A percentile compares a stretch with the other conserved stretches of the same genome.
Conservation (phyloP, 2,329 filamentous ascomycete genomes). For the Monosporascus sp. region DNA sequence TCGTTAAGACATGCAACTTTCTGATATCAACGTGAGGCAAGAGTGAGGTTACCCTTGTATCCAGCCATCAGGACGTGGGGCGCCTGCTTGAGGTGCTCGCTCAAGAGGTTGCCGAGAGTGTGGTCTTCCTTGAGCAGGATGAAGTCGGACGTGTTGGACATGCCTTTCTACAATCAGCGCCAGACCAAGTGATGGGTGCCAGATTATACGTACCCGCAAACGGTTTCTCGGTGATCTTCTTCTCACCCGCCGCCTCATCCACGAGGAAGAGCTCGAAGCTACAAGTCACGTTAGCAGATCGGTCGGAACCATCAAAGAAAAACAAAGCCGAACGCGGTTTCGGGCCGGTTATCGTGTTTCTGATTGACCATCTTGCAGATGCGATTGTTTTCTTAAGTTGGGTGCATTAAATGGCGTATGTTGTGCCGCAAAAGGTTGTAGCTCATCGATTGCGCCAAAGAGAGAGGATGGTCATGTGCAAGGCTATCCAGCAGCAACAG, state of each 20-base stretch:
- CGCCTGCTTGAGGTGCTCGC: constrained; percentile 78
- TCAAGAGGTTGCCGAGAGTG: constrained; percentile 85
- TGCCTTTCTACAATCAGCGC: constrained; percentile 49
- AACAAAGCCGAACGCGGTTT: not conserved
- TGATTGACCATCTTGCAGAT: not conserved
- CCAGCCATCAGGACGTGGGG: constrained; percentile 83
- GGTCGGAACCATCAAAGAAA: not conserved
- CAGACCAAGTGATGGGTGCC: constrained; percentile 1
- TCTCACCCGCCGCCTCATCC: constrained; percentile 65
- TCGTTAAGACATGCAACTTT: constrained; percentile 7
- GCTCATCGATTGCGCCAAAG: not conserved
- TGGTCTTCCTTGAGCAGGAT: constrained; percentile 95
- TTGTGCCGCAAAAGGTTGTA: not conserved
- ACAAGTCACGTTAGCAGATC: constrained; percentile 14
- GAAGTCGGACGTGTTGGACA: constrained; percentile 93
- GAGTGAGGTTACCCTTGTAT: constrained; percentile 69
- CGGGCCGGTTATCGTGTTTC: not conserved
- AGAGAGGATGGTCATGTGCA: not conserved
- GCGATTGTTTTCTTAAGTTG: not conserved
- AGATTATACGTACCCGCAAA: constrained; percentile 70
- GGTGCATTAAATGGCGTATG: not conserved
- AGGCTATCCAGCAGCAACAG: too few relatives aligned
- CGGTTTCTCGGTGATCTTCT: constrained; percentile 83
- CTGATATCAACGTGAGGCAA: not conserved
- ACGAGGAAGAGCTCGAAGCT: constrained; percentile 95